A percentile compares a stretch with the other conserved stretches of the same genome.
Conservation (phyloP, 768 basidiomycete genomes). For the Boletus subparvulus region DNA sequence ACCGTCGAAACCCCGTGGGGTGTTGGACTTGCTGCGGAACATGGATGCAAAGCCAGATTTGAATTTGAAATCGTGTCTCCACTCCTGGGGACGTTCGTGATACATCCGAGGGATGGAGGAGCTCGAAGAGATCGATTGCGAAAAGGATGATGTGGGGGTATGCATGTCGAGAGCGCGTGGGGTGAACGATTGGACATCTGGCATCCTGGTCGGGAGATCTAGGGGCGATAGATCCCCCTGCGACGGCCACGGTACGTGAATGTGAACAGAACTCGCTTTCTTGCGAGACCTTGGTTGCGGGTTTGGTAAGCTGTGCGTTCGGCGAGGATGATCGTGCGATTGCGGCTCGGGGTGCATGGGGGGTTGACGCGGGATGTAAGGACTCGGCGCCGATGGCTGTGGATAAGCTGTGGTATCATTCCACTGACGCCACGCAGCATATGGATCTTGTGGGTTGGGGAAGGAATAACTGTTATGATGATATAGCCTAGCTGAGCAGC, state of each 20-base stretch:
- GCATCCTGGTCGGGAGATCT: constrained; percentile 18
- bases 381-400: constrained; percentile 27
- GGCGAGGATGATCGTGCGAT: constrained; percentile 7
- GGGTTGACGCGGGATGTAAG: constrained; percentile 30
- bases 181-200: constrained; percentile 14
- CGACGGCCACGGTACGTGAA: constrained; percentile 13
- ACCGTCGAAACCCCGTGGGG: constrained; percentile 16
- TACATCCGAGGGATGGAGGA: constrained; percentile 11
- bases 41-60: constrained; percentile 31
- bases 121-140: constrained; percentile 13
- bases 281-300: background rate
- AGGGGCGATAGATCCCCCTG: constrained; percentile 23
- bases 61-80: constrained; percentile 35
- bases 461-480: constrained; percentile 3
- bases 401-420: constrained; percentile 5
- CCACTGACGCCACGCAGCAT: constrained; percentile 5
- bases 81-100: constrained; percentile 27
- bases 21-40: constrained; percentile 25
- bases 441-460: constrained; percentile 17
- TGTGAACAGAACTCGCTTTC: constrained; percentile 2
- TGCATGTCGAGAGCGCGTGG: constrained; percentile 20
- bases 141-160: constrained; percentile 28
- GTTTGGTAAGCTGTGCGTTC: constrained; percentile 2
- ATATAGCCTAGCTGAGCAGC: background rate
- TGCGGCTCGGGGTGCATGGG: constrained; percentile 8